Conservation (phyloP, 768 basidiomycete species). For the Leccinellum rugosiceps region DNA sequence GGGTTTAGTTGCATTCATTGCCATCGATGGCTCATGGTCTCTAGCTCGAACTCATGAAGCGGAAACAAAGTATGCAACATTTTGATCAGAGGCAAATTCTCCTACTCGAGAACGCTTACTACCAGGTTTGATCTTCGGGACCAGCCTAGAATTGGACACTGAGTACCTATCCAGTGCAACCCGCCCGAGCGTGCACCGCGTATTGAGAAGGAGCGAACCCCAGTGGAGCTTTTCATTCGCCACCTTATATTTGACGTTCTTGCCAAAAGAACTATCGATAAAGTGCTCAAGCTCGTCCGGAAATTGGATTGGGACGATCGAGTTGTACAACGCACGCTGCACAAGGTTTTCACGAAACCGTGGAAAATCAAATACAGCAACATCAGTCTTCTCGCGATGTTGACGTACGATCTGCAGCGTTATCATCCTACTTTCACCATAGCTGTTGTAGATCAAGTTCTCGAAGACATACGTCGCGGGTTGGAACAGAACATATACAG, state of each 20-base stretch:
- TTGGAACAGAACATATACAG: constrained; percentile 94
- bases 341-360: constrained; percentile 93
- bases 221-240: constrained; percentile 91
- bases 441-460: constrained; percentile 87
- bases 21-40: constrained; percentile 8
- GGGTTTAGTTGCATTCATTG: constrained; percentile 5
- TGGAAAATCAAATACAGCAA: constrained; percentile 97
- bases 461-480: constrained; percentile 89
- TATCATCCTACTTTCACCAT: constrained; percentile 90
- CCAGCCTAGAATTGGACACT: constrained; percentile 6
- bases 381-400: constrained; percentile 85
- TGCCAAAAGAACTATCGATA: constrained; percentile 91
- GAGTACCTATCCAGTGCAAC: constrained; percentile 67
- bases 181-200: constrained; percentile 90
- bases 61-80: constrained; percentile 92
- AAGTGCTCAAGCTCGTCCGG: constrained; percentile 87
- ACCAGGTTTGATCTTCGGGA: constrained; percentile 58
- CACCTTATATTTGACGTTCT: constrained; percentile 95
- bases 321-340: constrained; percentile 56
- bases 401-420: constrained; percentile 91
- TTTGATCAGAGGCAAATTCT: constrained; percentile 88
- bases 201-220: constrained; percentile 79
- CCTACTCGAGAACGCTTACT: constrained; percentile 95
- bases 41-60: constrained; percentile 89
- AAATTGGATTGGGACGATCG: constrained; percentile 95